Evolutionary conservation across 345 rosid species (phyloP).

Genomic region (Camelina sativa): DNA sequence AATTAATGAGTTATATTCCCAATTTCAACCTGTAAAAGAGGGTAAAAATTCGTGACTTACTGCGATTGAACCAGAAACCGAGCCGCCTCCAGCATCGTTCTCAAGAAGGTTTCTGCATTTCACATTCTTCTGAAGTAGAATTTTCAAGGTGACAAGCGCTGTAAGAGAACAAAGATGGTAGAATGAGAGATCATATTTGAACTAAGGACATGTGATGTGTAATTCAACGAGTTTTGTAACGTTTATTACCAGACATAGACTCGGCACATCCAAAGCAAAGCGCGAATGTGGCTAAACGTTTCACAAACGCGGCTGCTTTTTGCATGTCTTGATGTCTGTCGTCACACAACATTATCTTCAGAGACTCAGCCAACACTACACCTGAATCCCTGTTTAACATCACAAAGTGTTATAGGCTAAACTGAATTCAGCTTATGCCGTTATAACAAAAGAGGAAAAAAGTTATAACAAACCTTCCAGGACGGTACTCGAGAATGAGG

Average conservation of each 20-base stretch:
- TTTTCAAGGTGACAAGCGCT: slow-evolving; percentile 86
- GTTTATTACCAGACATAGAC: slow-evolving; percentile 76
- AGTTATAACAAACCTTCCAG: slow-evolving; percentile 76
- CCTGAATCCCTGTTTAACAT: slow-evolving; percentile 75
- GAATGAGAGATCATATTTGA: not conserved
- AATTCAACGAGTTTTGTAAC: not conserved
- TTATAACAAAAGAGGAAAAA: not conserved
- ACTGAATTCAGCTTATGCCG: not conserved
- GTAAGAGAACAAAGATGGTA: slow-evolving; percentile 23
- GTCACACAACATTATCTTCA: slow-evolving; percentile 90
- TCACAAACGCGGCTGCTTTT: slow-evolving; percentile 93
- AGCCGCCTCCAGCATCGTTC: slow-evolving; percentile 98
- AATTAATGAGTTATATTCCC: not conserved
- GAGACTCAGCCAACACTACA: slow-evolving; percentile 82
- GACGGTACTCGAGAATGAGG: slow-evolving; percentile 83
- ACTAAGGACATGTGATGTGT: slow-evolving; percentile 9
- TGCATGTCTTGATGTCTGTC: slow-evolving; percentile 98
- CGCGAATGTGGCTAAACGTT: slow-evolving; percentile 87
- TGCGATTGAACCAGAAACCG: slow-evolving; percentile 81
- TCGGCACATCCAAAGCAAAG: slow-evolving; percentile 86
- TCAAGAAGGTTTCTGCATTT: slow-evolving; percentile 91
- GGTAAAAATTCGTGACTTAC: slow-evolving; percentile 51
- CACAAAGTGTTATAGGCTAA: not conserved
- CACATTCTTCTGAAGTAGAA: slow-evolving; percentile 78
- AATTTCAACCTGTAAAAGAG: not conserved